Conservation (phyloP, 768 basidiomycete genomes). For the Kwoniella dendrophila region DNA sequence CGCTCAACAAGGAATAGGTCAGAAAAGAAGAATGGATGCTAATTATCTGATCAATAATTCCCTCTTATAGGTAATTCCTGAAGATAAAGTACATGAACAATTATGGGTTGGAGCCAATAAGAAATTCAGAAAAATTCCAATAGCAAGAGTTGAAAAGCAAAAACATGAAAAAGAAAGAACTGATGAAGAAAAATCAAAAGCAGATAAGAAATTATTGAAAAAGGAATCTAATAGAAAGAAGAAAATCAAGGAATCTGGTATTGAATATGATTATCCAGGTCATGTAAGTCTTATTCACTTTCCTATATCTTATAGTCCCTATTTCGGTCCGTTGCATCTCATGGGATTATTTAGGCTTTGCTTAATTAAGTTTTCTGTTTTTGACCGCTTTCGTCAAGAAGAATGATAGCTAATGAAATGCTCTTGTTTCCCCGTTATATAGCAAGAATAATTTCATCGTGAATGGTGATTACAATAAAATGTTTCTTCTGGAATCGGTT, state of each 20-base stretch:
- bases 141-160: constrained; percentile 68
- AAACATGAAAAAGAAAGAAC: constrained; percentile 84
- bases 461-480: no score
- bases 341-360: no score
- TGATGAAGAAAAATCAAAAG: constrained; percentile 67
- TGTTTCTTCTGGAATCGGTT: no score
- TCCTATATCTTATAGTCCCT: no score
- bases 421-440: no score
- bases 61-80: constrained; percentile 70
- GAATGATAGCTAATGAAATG: no score
- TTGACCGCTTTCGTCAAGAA: no score
- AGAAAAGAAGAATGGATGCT: no score
- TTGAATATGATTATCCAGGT: constrained; percentile 81
- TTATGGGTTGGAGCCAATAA: constrained; percentile 97
- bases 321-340: no score
- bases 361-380: no score
- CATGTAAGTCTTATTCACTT: constrained; percentile 71
- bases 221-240: constrained; percentile 76
- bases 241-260: constrained; percentile 77
- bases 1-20: no score
- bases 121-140: constrained; percentile 79
- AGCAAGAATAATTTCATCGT: no score
- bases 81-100: constrained; percentile 86
- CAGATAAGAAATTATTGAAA: constrained; percentile 70
- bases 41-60: constrained; percentile 4